Conservation (phyloP, 2,329 filamentous ascomycete species). For the Beauveria scarabaeidicola region DNA sequence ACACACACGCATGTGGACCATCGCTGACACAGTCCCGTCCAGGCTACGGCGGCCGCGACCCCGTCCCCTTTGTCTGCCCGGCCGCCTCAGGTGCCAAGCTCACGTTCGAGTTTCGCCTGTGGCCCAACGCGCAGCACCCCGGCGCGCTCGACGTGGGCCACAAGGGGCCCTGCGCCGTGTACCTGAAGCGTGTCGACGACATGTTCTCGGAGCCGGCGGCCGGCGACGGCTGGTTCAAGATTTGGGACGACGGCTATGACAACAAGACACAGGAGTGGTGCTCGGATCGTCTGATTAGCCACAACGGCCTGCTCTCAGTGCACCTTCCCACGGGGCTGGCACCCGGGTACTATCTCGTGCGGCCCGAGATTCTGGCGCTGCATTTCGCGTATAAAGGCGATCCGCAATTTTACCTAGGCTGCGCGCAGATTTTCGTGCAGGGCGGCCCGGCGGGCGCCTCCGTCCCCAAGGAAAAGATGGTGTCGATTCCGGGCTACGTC, state of each 20-base stretch:
- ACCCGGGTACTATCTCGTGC: constrained; percentile 61
- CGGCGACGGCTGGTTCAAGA: constrained; percentile 70
- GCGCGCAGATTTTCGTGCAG: constrained; percentile 60
- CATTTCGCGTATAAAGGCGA: constrained; percentile 51
- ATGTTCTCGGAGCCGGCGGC: constrained; percentile 42
- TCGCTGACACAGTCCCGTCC: constrained; percentile 10
- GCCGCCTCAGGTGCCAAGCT: constrained; percentile 45
- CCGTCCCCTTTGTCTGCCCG: constrained; percentile 41
- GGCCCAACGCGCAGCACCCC: constrained; percentile 44
- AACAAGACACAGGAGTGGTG: constrained; percentile 52
- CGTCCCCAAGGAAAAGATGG: constrained; percentile 40
- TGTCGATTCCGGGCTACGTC: constrained; percentile 61
- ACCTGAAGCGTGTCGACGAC: constrained; percentile 60
- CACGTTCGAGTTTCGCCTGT: constrained; percentile 59
- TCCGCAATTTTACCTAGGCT: constrained; percentile 67
- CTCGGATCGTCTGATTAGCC: constrained; percentile 57
- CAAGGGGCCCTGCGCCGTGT: constrained; percentile 63
- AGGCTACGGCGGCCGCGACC: constrained; percentile 35
- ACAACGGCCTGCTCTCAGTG: constrained; percentile 55
- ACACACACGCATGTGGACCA: neutral
- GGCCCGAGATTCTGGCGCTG: constrained; percentile 61
- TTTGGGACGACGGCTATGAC: constrained; percentile 63
- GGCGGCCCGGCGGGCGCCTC: constrained; percentile 35
- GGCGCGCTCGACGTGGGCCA: constrained; percentile 52
- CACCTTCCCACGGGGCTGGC: constrained; percentile 52